Percentiles rank a stretch among this genome's conserved stretches.
phyloP scores from a whole-genome alignment of 1,284 basidiomycete species.

The Heterobasidion irregulare region DNA sequence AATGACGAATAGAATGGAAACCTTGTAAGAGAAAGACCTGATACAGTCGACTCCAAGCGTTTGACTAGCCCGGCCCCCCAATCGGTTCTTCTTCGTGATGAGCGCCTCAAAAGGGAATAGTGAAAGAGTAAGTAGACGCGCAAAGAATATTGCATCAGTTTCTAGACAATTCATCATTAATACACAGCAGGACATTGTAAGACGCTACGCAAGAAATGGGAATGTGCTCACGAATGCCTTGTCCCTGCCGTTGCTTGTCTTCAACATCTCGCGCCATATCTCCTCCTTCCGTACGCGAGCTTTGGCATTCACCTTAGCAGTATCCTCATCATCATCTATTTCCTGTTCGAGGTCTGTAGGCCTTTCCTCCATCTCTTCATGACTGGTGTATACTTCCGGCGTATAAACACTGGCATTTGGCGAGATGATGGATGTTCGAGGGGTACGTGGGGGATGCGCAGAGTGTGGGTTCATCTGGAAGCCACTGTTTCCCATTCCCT shows the following conservation, averaged over 20 bases:
- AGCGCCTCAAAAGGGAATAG: slow-evolving; percentile 35
- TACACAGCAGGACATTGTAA: not conserved
- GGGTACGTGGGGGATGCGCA: slow-evolving; percentile 67
- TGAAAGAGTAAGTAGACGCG: slow-evolving; percentile 68
- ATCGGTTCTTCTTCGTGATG: slow-evolving; percentile 29
- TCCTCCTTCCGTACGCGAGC: slow-evolving; percentile 47
- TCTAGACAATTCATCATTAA: slow-evolving; percentile 31
- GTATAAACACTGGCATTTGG: slow-evolving; percentile 17
- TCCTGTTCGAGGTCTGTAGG: slow-evolving; percentile 30
- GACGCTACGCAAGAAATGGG: not conserved
- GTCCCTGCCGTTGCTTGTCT: slow-evolving; percentile 68
- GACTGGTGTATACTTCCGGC: slow-evolving; percentile 30
- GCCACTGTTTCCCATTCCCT: slow-evolving; percentile 32
- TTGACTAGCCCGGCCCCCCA: slow-evolving; percentile 51
- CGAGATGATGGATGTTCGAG: slow-evolving; percentile 41
- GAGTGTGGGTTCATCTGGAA: slow-evolving; percentile 78
- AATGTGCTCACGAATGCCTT: slow-evolving; percentile 64
- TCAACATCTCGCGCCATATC: slow-evolving; percentile 69
- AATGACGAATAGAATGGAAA: slow-evolving; percentile 19
- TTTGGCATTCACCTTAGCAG: slow-evolving; percentile 29
- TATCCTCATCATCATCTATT: slow-evolving; percentile 29
- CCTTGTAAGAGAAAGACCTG: slow-evolving; percentile 67
- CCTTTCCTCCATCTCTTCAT: slow-evolving; percentile 25
- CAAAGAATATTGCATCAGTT: slow-evolving; percentile 77
- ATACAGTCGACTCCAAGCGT: slow-evolving; percentile 51